Percentiles rank a stretch among this genome's conserved stretches.
Evolutionary conservation across 2,329 filamentous ascomycete genomes (phyloP).

Genomic region (Triangularia setosa): DNA sequence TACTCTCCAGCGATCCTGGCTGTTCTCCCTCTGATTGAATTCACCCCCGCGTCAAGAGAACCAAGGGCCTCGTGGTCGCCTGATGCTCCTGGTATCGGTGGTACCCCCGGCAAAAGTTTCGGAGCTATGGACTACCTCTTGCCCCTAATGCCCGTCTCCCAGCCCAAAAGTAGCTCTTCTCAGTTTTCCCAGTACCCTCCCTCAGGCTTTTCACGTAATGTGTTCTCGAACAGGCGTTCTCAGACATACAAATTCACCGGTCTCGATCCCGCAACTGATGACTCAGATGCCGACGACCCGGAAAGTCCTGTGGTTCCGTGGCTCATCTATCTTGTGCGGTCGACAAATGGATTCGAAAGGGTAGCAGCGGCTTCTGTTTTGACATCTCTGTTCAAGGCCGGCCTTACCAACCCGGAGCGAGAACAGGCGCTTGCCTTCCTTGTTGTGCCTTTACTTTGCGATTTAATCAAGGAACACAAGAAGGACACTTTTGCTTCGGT

Average conservation of each 20-base stretch:
- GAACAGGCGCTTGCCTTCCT: slow-evolving; percentile 63
- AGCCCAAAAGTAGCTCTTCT: slow-evolving; percentile 31
- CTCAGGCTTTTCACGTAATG: slow-evolving; percentile 41
- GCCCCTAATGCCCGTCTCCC: slow-evolving; percentile 47
- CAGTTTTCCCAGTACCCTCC: slow-evolving; percentile 50
- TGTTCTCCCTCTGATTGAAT: slow-evolving; percentile 60
- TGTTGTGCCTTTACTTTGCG: slow-evolving; percentile 66
- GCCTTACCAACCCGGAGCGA: slow-evolving; percentile 60
- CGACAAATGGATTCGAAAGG: slow-evolving; percentile 53
- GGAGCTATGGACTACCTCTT: slow-evolving; percentile 64
- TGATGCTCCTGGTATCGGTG: slow-evolving; percentile 49
- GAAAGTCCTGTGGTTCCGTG: slow-evolving; percentile 72
- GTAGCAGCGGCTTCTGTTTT: slow-evolving; percentile 67
- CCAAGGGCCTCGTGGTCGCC: slow-evolving; percentile 49
- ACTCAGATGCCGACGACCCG: slow-evolving; percentile 49
- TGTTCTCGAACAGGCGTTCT: slow-evolving; percentile 18
- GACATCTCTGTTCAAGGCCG: slow-evolving; percentile 64
- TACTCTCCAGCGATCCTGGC: slow-evolving; percentile 66
- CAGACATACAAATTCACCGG: slow-evolving; percentile 20
- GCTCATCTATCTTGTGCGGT: slow-evolving; percentile 63
- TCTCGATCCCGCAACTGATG: slow-evolving; percentile 29
- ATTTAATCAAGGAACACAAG: slow-evolving; percentile 55
- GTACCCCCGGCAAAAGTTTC: slow-evolving; percentile 40
- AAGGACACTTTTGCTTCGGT: slow-evolving; percentile 26
- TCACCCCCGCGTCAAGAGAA: slow-evolving; percentile 44